A percentile compares a stretch with the other conserved stretches of the same genome.
phyloP scores from a whole-genome alignment of 2,329 filamentous ascomycete genomes.

The Penicillium sp. region DNA sequence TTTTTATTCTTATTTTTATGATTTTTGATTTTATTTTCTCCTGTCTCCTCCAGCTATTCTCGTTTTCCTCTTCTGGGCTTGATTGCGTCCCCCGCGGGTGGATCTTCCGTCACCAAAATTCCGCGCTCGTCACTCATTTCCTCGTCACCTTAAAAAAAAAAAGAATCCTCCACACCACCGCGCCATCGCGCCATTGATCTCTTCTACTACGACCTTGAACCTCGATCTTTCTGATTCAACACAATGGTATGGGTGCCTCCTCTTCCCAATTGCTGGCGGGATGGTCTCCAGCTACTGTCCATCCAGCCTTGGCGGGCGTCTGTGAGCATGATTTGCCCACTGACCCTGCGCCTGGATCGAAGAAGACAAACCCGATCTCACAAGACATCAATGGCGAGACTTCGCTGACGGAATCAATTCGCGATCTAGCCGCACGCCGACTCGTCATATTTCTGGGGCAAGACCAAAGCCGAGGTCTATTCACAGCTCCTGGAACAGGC shows the following conservation, averaged over 20 bases:
- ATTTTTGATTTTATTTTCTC: not conserved
- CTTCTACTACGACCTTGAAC: not conserved
- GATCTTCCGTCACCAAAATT: constrained; percentile 1
- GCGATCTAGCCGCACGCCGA: constrained; percentile 42
- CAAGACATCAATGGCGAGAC: not conserved
- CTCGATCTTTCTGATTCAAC: not conserved
- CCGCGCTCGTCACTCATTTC: not conserved
- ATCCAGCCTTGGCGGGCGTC: no score
- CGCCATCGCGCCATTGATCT: not conserved
- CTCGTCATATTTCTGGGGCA: constrained; percentile 38
- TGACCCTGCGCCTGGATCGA: not conserved
- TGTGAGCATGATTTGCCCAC: no score
- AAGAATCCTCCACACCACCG: not conserved
- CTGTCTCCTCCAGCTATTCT: no score
- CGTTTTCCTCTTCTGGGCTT: no score
- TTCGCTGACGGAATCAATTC: no score
- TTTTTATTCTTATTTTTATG: no score
- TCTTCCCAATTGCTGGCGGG: not conserved
- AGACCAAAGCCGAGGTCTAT: constrained; percentile 41
- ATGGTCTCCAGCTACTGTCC: no score
- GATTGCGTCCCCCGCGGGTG: not conserved
- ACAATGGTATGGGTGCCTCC: constrained; percentile 1
- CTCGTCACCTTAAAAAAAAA: not conserved
- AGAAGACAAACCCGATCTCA: constrained; percentile 1
- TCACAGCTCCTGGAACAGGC: constrained; percentile 37